Conservation (phyloP, 495 filamentous ascomycete genomes). For the Penicillium diatomitis region DNA sequence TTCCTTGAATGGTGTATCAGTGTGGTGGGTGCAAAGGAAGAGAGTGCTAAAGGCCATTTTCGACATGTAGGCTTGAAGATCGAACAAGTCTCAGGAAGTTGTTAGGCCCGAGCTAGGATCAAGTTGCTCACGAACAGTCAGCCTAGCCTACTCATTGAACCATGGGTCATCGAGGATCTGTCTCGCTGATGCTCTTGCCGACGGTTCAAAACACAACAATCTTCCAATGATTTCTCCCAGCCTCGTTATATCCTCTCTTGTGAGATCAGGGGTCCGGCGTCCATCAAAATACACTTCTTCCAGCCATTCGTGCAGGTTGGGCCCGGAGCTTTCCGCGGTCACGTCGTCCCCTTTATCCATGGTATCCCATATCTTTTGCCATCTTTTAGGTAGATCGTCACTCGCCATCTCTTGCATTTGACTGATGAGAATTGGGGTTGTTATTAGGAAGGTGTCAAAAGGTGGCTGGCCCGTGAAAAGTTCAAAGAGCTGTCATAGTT, state of each 20-base stretch:
- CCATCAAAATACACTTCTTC: slow-evolving; percentile 28
- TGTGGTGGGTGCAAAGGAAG: too few relatives aligned
- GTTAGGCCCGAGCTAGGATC: neutral
- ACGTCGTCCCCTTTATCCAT: slow-evolving; percentile 10
- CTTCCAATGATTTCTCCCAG: slow-evolving; percentile 23
- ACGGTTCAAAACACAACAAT: slow-evolving; percentile 25
- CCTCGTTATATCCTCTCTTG: slow-evolving; percentile 20
- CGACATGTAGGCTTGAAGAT: too few relatives aligned
- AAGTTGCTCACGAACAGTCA: neutral
- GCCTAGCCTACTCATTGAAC: slow-evolving; percentile 13
- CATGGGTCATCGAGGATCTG: slow-evolving; percentile 27
- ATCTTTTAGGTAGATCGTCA: slow-evolving; percentile 25
- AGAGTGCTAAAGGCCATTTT: too few relatives aligned
- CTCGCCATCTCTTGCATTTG: slow-evolving; percentile 27
- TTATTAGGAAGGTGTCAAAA: slow-evolving; percentile 28
- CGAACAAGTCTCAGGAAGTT: neutral
- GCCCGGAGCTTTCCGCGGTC: slow-evolving; percentile 10
- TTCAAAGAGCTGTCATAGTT: slow-evolving; percentile 28
- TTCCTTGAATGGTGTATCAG: too few relatives aligned
- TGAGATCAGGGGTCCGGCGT: slow-evolving; percentile 16
- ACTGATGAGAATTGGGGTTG: slow-evolving; percentile 18
- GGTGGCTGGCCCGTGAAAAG: slow-evolving; percentile 27
- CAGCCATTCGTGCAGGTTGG: slow-evolving; percentile 26
- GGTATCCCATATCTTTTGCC: slow-evolving; percentile 17
- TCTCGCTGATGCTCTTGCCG: slow-evolving; percentile 22